Evolutionary conservation across 2,329 filamentous ascomycete genomes (phyloP).

Genomic region (Fusarium camptoceras): DNA sequence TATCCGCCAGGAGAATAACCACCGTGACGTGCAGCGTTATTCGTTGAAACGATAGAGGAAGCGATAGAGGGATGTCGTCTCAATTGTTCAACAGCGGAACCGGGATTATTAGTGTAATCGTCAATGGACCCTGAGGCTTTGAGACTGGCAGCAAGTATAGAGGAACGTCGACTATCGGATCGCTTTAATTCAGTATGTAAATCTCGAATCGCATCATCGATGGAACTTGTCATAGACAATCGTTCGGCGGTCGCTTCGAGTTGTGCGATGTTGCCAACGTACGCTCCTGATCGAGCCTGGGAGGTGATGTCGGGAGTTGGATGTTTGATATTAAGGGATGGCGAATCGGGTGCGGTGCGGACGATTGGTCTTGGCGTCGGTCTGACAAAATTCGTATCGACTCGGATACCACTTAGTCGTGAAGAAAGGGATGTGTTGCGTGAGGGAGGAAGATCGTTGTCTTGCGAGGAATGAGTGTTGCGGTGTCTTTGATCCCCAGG

Average conservation of each 20-base stretch:
- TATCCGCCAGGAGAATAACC: slow-evolving; percentile 77
- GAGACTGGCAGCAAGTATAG: slow-evolving; percentile 64
- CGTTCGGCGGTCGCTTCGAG: slow-evolving; percentile 82
- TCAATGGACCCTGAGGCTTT: slow-evolving; percentile 51
- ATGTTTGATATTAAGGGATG: slow-evolving; percentile 63
- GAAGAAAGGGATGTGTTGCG: slow-evolving; percentile 42
- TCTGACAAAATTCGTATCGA: slow-evolving; percentile 57
- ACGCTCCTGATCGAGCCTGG: slow-evolving; percentile 67
- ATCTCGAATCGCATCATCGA: slow-evolving; percentile 81
- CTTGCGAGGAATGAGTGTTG: slow-evolving; percentile 38
- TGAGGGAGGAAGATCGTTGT: slow-evolving; percentile 29
- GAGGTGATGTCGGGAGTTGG: slow-evolving; percentile 70
- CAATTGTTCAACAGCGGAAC: slow-evolving; percentile 45
- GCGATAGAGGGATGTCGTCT: slow-evolving; percentile 61
- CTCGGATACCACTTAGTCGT: slow-evolving; percentile 55
- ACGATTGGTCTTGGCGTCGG: slow-evolving; percentile 60
- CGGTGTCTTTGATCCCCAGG: slow-evolving; percentile 42
- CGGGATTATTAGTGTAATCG: slow-evolving; percentile 45
- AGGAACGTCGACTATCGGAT: slow-evolving; percentile 74
- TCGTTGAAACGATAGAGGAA: slow-evolving; percentile 76
- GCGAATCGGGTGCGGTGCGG: slow-evolving; percentile 59
- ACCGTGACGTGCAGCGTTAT: slow-evolving; percentile 73
- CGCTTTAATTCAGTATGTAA: slow-evolving; percentile 78
- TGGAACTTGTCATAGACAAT: slow-evolving; percentile 78
- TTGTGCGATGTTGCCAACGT: slow-evolving; percentile 75